phyloP scores from a whole-genome alignment of 2,329 filamentous ascomycete species.

The Calonectria fujianensis region DNA sequence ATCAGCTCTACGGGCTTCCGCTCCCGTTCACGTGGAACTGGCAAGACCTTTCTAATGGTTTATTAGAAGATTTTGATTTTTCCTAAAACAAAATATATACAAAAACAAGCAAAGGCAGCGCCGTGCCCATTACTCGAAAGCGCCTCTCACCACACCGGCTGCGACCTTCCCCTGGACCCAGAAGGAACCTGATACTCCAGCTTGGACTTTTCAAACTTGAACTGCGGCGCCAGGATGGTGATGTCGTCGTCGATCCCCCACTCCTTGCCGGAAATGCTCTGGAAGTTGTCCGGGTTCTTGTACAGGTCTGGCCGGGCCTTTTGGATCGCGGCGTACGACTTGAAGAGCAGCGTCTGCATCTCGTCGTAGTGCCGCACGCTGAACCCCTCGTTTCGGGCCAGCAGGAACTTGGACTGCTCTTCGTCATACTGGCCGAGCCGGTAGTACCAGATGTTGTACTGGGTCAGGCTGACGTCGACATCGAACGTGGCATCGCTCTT shows the following conservation, averaged over 20 bases:
- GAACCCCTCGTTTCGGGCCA: slow-evolving; percentile 45
- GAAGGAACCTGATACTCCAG: slow-evolving; percentile 29
- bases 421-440: slow-evolving; percentile 48
- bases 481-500: slow-evolving; percentile 47
- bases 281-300: slow-evolving; percentile 35
- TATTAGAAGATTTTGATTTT: slow-evolving; percentile 36
- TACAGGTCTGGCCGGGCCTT: slow-evolving; percentile 37
- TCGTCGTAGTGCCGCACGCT: slow-evolving; percentile 48
- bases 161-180: slow-evolving; percentile 27
- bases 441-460: slow-evolving; percentile 55
- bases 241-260: slow-evolving; percentile 36
- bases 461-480: slow-evolving; percentile 53
- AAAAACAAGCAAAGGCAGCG: background rate
- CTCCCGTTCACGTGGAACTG: slow-evolving; percentile 36
- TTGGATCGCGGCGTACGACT: slow-evolving; percentile 34
- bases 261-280: slow-evolving; percentile 36
- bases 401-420: slow-evolving; percentile 39
- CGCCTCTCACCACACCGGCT: slow-evolving; percentile 28
- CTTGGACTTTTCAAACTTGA: slow-evolving; percentile 33
- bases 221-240: slow-evolving; percentile 32
- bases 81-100: background rate
- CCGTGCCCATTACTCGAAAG: background rate
- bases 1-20: slow-evolving; percentile 32
- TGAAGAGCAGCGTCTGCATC: slow-evolving; percentile 42
- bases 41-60: slow-evolving; percentile 24